phyloP scores from a whole-genome alignment of 75 land plant genomes.

The Sequoiadendron giganteum region DNA sequence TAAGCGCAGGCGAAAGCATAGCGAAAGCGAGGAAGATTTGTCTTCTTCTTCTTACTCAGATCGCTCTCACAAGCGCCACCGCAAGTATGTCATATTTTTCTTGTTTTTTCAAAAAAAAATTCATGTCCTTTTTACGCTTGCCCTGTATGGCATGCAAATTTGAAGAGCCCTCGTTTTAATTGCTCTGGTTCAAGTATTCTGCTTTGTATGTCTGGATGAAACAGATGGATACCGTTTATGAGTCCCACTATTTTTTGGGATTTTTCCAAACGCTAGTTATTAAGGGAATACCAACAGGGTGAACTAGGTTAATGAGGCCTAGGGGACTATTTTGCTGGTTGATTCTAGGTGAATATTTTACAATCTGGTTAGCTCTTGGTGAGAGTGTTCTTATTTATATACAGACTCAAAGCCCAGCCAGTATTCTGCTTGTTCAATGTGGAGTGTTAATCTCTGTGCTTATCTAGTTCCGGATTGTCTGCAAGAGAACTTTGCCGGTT shows the following conservation, averaged over 20 bases:
- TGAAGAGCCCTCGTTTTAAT: background rate
- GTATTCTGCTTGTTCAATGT: background rate
- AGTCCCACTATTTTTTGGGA: background rate
- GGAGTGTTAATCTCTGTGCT: background rate
- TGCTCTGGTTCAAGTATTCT: background rate
- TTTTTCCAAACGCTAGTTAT: background rate
- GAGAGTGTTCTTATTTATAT: background rate
- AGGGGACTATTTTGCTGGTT: background rate
- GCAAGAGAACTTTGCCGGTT: background rate
- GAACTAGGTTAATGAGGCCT: background rate
- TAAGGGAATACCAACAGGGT: background rate
- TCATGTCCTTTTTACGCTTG: too few relatives aligned
- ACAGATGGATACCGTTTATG: background rate
- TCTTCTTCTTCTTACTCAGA: conserved; percentile 10
- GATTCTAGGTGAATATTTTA: background rate
- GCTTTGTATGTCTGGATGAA: background rate
- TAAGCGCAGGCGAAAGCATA: conserved; percentile 1
- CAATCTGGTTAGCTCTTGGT: background rate
- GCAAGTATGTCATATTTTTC: background rate
- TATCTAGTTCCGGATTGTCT: background rate
- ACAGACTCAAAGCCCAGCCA: background rate
- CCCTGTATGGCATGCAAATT: too few relatives aligned
- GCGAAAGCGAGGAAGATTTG: background rate
- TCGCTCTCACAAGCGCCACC: conserved; percentile 2
- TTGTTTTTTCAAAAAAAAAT: too few relatives aligned